Conservation (phyloP, 164 flowering plant genomes). For the Litsea cubeba region DNA sequence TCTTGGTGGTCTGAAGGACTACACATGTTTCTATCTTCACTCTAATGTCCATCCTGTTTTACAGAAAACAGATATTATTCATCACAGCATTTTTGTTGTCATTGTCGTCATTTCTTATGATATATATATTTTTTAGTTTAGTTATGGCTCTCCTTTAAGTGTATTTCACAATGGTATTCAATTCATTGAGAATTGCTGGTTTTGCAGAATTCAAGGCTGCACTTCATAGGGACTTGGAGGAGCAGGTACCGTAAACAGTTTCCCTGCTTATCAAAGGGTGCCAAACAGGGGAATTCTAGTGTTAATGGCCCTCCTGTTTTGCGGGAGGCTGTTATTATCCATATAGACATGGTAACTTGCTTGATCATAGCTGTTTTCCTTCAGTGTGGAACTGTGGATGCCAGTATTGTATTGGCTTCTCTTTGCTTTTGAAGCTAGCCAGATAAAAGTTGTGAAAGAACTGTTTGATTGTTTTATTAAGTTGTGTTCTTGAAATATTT, state of each 20-base stretch:
- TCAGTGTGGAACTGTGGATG: neutral
- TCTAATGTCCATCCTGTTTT: too few relatives aligned
- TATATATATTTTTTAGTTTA: too few relatives aligned
- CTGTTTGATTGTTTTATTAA: neutral
- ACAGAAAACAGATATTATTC: too few relatives aligned
- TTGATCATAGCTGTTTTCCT: neutral
- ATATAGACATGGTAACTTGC: conserved; percentile 81
- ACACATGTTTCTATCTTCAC: too few relatives aligned
- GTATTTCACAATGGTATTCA: neutral
- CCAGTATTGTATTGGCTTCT: neutral
- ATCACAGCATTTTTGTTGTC: too few relatives aligned
- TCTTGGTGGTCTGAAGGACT: too few relatives aligned
- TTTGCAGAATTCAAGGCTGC: conserved; percentile 82
- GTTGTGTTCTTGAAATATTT: conserved; percentile 2
- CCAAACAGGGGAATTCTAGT: conserved; percentile 22
- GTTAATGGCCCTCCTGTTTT: conserved; percentile 17
- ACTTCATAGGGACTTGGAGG: conserved; percentile 99
- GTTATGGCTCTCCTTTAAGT: too few relatives aligned
- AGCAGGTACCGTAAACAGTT: conserved; percentile 83
- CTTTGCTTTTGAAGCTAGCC: neutral
- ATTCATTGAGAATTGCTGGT: conserved; percentile 1
- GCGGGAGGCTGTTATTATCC: conserved; percentile 42
- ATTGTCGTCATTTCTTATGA: too few relatives aligned
- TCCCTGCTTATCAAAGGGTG: conserved; percentile 28
- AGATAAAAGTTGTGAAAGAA: neutral